Conservation (phyloP, 176 grass and related monocot genomes). For the Rhipidocladum racemiflorum region DNA sequence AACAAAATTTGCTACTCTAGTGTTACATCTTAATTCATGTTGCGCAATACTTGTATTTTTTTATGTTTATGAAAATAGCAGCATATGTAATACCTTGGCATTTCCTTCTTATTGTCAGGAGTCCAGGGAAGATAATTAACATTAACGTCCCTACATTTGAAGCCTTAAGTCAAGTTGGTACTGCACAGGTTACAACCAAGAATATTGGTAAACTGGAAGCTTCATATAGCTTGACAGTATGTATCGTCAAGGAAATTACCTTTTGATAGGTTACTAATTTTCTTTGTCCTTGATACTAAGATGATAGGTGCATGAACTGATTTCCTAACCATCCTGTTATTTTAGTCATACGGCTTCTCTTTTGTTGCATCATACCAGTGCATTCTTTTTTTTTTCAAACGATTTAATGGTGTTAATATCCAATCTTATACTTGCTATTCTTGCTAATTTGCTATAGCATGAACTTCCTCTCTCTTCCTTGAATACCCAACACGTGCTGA, state of each 20-base stretch:
- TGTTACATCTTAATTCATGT: not conserved
- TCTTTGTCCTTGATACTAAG: not conserved
- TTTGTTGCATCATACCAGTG: not conserved
- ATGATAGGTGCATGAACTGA: not conserved
- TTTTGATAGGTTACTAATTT: not conserved
- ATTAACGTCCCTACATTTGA: conserved; percentile 69
- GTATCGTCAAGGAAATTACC: conserved; percentile 16
- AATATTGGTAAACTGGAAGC: conserved; percentile 84
- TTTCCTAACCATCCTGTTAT: not conserved
- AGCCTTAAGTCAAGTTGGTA: conserved; percentile 81
- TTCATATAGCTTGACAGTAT: conserved; percentile 90
- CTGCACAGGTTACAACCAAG: conserved; percentile 54
- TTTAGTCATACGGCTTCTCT: not conserved
- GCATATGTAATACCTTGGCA: not conserved
- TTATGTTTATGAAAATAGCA: not conserved
- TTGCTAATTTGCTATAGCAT: not conserved
- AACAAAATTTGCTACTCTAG: not conserved
- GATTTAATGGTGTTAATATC: not conserved
- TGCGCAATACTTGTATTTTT: not conserved
- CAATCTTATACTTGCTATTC: not conserved
- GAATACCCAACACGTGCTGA: not conserved
- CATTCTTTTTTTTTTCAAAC: not conserved
- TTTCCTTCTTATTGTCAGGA: conserved; percentile 53
- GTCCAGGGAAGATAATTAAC: conserved; percentile 70
- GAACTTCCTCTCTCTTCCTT: not conserved